These are phyloP conservation scores for Raffaelea arxii DNA, from an alignment of 2,329 filamentous ascomycete species.

Conservation along the genomic window DNA sequence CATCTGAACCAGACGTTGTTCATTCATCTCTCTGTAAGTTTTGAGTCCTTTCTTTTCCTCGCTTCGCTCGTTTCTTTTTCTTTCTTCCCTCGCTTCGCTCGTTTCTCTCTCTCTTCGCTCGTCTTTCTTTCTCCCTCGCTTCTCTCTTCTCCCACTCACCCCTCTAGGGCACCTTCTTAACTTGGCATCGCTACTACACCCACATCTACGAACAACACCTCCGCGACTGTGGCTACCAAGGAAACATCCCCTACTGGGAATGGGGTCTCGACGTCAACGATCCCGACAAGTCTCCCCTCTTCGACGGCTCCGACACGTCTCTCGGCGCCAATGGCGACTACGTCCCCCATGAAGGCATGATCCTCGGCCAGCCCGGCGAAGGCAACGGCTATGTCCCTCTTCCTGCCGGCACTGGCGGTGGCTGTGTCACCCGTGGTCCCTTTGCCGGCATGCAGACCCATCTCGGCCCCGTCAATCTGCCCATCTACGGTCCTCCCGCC, in stretches of 20 bases:
- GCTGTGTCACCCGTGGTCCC: constrained; percentile 19
- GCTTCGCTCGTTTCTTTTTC: not conserved
- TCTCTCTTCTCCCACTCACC: not conserved
- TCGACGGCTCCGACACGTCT: constrained; percentile 30
- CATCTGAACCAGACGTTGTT: not conserved
- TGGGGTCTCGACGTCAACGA: constrained; percentile 23
- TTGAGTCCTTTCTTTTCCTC: not conserved
- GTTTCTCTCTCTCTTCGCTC: not conserved
- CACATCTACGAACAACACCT: not conserved
- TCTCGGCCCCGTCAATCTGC: not conserved
- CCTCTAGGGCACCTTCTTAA: not conserved
- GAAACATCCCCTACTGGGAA: constrained; percentile 24
- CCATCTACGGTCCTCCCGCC: constrained; percentile 19
- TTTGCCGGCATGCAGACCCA: constrained; percentile 13
- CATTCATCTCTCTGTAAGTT: not conserved
- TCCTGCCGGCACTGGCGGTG: constrained; percentile 10
- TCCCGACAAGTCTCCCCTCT: constrained; percentile 26
- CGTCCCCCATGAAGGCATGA: constrained; percentile 12
- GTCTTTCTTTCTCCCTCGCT: not conserved
- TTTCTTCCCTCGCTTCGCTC: not conserved
- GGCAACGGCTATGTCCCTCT: constrained; percentile 7
- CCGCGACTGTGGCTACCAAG: not conserved
- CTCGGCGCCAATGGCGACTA: constrained; percentile 29
- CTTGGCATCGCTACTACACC: not conserved
- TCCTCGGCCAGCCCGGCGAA: constrained; percentile 2